These are phyloP conservation scores for Santalum album DNA, from an alignment of 164 flowering plant species.

Conservation along the genomic window DNA sequence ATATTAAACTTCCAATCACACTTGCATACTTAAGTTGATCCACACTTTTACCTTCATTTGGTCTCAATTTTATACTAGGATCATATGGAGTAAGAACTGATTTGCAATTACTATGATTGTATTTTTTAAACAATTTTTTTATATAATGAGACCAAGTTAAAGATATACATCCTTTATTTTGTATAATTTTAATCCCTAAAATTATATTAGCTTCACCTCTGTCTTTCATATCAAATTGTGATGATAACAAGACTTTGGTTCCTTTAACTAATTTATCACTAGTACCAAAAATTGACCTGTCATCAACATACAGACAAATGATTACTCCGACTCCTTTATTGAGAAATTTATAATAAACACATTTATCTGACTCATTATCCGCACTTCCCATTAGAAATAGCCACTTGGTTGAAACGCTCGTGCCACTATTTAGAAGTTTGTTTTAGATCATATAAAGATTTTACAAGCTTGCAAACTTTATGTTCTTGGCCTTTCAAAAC, in stretches of 20 bases:
- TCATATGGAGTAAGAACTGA: constrained; percentile 7
- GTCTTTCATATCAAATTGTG: constrained; percentile 17
- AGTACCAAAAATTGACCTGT: constrained; percentile 10
- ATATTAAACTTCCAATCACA: not conserved
- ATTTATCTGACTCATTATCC: constrained; percentile 9
- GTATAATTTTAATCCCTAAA: constrained; percentile 8
- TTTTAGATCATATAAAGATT: no score
- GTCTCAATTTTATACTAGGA: not conserved
- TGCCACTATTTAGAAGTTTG: no score
- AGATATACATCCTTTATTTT: not conserved
- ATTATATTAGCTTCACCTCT: constrained; percentile 12
- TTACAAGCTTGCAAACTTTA: no score
- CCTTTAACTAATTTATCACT: not conserved
- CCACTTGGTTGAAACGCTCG: not conserved
- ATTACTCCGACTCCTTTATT: not conserved
- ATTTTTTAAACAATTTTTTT: constrained; percentile 10
- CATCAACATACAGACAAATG: constrained; percentile 11
- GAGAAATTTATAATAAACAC: constrained; percentile 5
- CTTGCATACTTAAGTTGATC: constrained; percentile 7
- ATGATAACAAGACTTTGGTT: not conserved
- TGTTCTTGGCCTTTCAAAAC: no score
- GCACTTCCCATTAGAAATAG: constrained; percentile 3
- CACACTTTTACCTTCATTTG: not conserved
- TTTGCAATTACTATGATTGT: constrained; percentile 1
- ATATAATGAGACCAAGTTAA: constrained; percentile 13